phyloP scores from a whole-genome alignment of 208 protist genomes.

The Trypanosoma brucei region DNA sequence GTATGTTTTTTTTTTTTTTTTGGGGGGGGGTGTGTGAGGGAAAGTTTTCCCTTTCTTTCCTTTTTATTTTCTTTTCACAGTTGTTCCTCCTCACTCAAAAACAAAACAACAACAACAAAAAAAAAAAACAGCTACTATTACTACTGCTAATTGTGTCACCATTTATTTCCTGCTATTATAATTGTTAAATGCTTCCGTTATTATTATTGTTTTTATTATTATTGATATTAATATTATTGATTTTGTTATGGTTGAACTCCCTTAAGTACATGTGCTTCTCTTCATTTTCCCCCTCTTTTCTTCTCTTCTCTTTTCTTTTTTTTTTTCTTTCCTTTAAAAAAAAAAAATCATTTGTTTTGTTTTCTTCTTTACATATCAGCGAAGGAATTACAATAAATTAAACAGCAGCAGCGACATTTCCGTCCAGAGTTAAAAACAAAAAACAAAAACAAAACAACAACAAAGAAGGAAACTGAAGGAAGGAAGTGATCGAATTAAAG shows the following conservation, averaged over 20 bases:
- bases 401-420: no score
- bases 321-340: background rate
- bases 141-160: no score
- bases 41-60: background rate
- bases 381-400: no score
- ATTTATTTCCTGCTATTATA: no score
- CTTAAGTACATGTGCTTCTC: background rate
- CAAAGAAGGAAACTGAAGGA: background rate
- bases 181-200: background rate
- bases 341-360: background rate
- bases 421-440: no score
- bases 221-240: background rate
- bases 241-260: background rate
- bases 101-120: no score
- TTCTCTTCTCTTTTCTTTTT: conserved; percentile 5
- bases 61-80: background rate
- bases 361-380: background rate
- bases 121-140: no score
- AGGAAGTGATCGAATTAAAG: background rate
- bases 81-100: background rate
- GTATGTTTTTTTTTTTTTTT: no score
- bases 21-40: no score
- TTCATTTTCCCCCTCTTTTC: background rate
- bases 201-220: conserved; percentile 4
- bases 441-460: conserved; percentile 5